Base-by-base conservation (phyloP, 208 protist species). In the Tritrichomonas musculus region DNA sequence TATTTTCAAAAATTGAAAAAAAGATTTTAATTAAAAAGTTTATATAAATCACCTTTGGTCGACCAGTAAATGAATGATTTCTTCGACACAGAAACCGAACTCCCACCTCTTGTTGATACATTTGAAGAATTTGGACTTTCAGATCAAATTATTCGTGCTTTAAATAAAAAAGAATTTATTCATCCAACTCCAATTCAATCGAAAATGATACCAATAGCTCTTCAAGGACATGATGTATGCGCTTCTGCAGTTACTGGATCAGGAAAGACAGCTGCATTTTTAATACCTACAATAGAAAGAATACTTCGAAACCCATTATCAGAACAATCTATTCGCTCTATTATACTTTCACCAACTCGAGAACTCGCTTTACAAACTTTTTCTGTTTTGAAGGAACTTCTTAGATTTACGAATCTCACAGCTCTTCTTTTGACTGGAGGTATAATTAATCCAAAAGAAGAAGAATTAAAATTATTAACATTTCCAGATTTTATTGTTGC, bases 241-340 rank as follows among this genome's bases (percentile, higher is more conserved):
- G 84, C 47, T 9, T 93, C 49, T 2, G 94, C 94, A n/a, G 92
- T 94, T 22, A 95, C 94, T 27, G 94, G 94, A 2, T 95, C 94
- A 44, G 94, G 94, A 41, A 95, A 95, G 39, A 95, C 94, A 44
- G 60, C 69, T 49, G 93, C 94, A 8, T 95, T 95, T 49, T 33
- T 93, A 55, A 92, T 95, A 57, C 94, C 94, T 20, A 95, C 94
- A 60, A 22, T 95, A 5, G 93, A 95, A 49, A 14, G 66, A 33
- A 41, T 95, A 41, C 93, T 95, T 66, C 44, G 66, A n/a, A 30
- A 22, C 53, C 27, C 41, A 60, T 53, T 95, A 57, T 60, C 4
- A 39, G 69, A 41, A 94, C 64, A 65, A 94, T 99, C 98, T 80
- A 97, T 97, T 36, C n/a, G 94, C 17, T 93, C 94, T 27, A 30